These are phyloP conservation scores for Scenedesmus sp. DNA, from an alignment of 163 green algal genomes.

Conservation along the genomic window DNA sequence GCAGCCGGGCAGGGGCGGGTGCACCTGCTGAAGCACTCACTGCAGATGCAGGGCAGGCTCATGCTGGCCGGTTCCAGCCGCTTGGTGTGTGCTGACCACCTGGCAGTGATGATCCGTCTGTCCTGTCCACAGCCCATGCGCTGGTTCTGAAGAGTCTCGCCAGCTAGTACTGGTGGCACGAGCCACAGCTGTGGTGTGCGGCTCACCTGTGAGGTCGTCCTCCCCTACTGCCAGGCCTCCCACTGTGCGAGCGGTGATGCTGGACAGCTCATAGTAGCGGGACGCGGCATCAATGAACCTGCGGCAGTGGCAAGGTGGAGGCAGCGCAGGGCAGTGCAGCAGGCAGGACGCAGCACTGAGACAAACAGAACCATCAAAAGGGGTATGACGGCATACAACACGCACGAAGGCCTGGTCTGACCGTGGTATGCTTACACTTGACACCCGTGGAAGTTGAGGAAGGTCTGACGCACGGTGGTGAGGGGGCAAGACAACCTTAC, in stretches of 20 bases:
- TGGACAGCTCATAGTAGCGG: constrained; percentile 90
- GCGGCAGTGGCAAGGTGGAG: not conserved
- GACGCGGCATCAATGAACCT: constrained; percentile 90
- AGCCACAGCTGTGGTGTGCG: not conserved
- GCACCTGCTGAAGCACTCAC: too few species aligned
- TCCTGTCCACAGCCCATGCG: too few species aligned
- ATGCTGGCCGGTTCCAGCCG: not conserved
- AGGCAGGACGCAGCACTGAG: not conserved
- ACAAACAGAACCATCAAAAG: too few species aligned
- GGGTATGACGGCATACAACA: too few species aligned
- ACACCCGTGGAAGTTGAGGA: too few species aligned
- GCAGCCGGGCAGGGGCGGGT: not conserved
- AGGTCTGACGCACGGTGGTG: too few species aligned
- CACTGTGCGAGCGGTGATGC: constrained; percentile 56
- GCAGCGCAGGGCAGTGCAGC: not conserved
- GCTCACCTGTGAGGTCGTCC: constrained; percentile 71
- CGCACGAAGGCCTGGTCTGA: too few species aligned
- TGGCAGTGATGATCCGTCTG: too few species aligned
- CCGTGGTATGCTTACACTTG: too few species aligned
- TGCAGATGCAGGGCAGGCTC: not conserved
- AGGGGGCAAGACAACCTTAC: too few species aligned
- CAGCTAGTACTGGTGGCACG: too few species aligned
- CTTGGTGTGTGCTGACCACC: not conserved
- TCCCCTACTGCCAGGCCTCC: constrained; percentile 65
- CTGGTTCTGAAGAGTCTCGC: not conserved